Percentiles rank a stretch among this genome's conserved stretches.
Evolutionary conservation across 2,329 filamentous ascomycete genomes (phyloP).

Genomic region (Cladophialophora yegresii): DNA sequence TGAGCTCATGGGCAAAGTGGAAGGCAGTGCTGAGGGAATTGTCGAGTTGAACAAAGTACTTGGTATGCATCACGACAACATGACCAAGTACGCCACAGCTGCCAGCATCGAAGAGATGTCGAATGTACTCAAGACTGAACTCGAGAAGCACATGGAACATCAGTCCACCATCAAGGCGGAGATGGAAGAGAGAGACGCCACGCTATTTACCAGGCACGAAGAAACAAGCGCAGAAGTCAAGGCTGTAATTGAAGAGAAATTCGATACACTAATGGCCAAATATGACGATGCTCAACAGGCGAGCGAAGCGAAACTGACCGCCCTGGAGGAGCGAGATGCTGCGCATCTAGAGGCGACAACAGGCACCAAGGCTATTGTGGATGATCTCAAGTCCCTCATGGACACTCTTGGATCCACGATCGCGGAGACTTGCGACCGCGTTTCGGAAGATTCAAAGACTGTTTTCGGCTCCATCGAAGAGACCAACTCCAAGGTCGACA

Average conservation of each 20-base stretch:
- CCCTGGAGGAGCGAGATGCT: conserved; percentile 70
- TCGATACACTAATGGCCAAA: conserved; percentile 77
- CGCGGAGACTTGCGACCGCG: conserved; percentile 80
- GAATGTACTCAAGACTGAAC: conserved; percentile 77
- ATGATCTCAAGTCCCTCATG: conserved; percentile 83
- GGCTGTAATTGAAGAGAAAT: conserved; percentile 70
- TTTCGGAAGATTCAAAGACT: conserved; percentile 82
- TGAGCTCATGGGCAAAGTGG: conserved; percentile 73
- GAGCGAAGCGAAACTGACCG: conserved; percentile 71
- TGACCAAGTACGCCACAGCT: conserved; percentile 50
- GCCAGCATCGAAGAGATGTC: conserved; percentile 71
- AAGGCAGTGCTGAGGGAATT: conserved; percentile 67
- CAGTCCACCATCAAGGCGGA: conserved; percentile 80
- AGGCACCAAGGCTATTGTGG: conserved; percentile 74
- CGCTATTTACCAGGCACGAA: conserved; percentile 60
- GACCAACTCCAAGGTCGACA: conserved; percentile 72
- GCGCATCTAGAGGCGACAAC: conserved; percentile 73
- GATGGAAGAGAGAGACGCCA: conserved; percentile 62
- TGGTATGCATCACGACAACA: conserved; percentile 67
- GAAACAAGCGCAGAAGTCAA: conserved; percentile 59
- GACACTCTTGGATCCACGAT: conserved; percentile 81
- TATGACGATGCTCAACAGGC: conserved; percentile 81
- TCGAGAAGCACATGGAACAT: conserved; percentile 81
- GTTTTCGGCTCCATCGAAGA: conserved; percentile 83
- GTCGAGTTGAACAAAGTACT: conserved; percentile 59